Evolutionary conservation across 2,329 filamentous ascomycete genomes (phyloP), one percentile per base, ranked within the genome.

Genomic region (Metarhizium robertsii): DNA sequence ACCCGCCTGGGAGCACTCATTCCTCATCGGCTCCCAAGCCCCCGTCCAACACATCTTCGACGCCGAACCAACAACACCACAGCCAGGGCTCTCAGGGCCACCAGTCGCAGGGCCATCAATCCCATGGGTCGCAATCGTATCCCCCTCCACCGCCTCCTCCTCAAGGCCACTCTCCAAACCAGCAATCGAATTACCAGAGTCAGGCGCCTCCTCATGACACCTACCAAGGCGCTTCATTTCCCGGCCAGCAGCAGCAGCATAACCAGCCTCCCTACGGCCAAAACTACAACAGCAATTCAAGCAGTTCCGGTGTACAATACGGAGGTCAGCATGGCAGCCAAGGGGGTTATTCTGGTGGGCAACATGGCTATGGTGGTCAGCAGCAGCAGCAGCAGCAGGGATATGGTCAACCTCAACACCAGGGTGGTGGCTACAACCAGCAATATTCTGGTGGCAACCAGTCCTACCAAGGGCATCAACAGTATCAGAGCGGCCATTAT

Each of bases 1-100:
- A 73, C 18, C 70, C 72, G 10, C 64, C 68, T 11, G 65, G 67
- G 16, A 64, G 62, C 32, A 55, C 62, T 43, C 62, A 65, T 34
- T 61, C 60, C 29, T 62, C 66, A 40, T 66, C 66, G 47, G 59
- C 59, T 30, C 59, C 58, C 29, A 62, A 61, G 43, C 60, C 64
- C 13, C 57, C 61, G 13, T 56, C 64, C 32, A 60, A 63, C 54
- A 49, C 40, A 6, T 40, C 51, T 36, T 59, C 65, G 34, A 66
- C 67, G n/a, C 60, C 65, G 51, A 69, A 66, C 6, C 62, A 66
- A 58, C 54, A 58, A n/a, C 61, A 60, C 54, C 53, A 61, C 16
- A 60, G 62, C 45, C 60, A 62, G 29, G 42, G 61, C 11, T 60
- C 60, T 25, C 55, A 55, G 18, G 61, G 61, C 29, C 55, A 55